Percentiles rank a stretch among this genome's conserved stretches.
Evolutionary conservation across 1,284 basidiomycete species (phyloP).

Genomic region (Fomitopsis palustris): DNA sequence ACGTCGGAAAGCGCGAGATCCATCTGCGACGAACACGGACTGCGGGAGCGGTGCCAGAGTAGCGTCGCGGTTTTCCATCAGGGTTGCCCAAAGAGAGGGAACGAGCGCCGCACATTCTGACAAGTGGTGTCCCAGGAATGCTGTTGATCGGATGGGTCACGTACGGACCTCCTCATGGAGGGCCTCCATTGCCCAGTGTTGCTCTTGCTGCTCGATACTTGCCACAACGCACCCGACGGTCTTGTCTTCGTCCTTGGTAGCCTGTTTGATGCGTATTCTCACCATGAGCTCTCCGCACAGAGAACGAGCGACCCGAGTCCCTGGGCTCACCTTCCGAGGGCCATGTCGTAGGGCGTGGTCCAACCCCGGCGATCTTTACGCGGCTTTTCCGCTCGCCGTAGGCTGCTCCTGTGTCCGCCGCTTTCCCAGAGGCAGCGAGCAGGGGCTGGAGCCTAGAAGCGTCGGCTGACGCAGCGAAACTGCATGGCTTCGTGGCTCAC

Average conservation of each 20-base stretch:
- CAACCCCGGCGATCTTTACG: conserved; percentile 46
- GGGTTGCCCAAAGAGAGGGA: conserved; percentile 21
- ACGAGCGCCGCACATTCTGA: conserved; percentile 32
- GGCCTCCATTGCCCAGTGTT: conserved; percentile 31
- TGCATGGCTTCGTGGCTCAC: conserved; percentile 39
- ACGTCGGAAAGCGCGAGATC: conserved; percentile 43
- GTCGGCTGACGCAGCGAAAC: conserved; percentile 46
- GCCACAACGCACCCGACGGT: conserved; percentile 1
- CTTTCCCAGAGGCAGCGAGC: conserved; percentile 23
- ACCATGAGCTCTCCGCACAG: conserved; percentile 33
- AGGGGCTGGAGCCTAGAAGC: conserved; percentile 39
- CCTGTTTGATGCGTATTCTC: not conserved
- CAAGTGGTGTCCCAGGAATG: conserved; percentile 7
- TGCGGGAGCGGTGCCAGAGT: conserved; percentile 39
- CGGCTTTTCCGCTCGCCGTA: conserved; percentile 42
- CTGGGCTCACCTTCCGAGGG: conserved; percentile 35
- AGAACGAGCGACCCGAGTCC: conserved; percentile 35
- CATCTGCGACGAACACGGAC: conserved; percentile 11
- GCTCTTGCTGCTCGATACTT: conserved; percentile 26
- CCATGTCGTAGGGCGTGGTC: conserved; percentile 15
- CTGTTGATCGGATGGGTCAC: conserved; percentile 30
- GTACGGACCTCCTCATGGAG: conserved; percentile 30
- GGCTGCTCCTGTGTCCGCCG: conserved; percentile 29
- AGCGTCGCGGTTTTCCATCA: conserved; percentile 37
- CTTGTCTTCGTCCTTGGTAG: not conserved